Conservation (phyloP, 177 flowering plant genomes). For the Vitis hybrid region DNA sequence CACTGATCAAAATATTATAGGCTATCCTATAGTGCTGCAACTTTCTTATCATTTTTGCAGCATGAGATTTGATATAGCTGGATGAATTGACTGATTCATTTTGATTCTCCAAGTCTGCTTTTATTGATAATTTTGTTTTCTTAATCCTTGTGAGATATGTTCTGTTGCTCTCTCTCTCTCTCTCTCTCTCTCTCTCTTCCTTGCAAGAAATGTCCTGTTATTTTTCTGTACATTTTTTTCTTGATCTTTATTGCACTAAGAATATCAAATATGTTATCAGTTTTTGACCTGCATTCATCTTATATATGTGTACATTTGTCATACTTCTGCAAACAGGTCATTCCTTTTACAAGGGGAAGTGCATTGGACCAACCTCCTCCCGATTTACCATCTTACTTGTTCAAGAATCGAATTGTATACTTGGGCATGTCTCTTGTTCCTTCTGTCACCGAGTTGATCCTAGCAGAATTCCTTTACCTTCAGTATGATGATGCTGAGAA, state of each 20-base stretch:
- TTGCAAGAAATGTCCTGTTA: too few relatives aligned
- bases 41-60: too few relatives aligned
- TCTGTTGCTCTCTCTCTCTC: too few relatives aligned
- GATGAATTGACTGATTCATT: too few relatives aligned
- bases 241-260: background rate
- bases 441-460: constrained; percentile 79
- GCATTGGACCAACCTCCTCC: constrained; percentile 98
- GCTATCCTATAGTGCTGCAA: too few relatives aligned
- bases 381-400: constrained; percentile 87
- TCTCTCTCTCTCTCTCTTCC: too few relatives aligned
- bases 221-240: background rate
- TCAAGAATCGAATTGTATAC: constrained; percentile 82
- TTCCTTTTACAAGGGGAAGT: constrained; percentile 75
- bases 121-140: too few relatives aligned
- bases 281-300: background rate
- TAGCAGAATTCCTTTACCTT: constrained; percentile 88
- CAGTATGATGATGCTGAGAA: constrained; percentile 72
- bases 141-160: too few relatives aligned
- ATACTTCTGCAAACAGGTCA: constrained; percentile 53
- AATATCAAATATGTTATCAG: background rate
- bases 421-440: constrained; percentile 93
- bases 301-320: background rate
- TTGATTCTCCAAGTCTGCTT: too few relatives aligned
- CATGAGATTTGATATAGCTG: too few relatives aligned
- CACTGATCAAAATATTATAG: too few relatives aligned